These are phyloP conservation scores for Chlamydomonas sphaeroides DNA, from an alignment of 139 green algal species.

Conservation along the genomic window DNA sequence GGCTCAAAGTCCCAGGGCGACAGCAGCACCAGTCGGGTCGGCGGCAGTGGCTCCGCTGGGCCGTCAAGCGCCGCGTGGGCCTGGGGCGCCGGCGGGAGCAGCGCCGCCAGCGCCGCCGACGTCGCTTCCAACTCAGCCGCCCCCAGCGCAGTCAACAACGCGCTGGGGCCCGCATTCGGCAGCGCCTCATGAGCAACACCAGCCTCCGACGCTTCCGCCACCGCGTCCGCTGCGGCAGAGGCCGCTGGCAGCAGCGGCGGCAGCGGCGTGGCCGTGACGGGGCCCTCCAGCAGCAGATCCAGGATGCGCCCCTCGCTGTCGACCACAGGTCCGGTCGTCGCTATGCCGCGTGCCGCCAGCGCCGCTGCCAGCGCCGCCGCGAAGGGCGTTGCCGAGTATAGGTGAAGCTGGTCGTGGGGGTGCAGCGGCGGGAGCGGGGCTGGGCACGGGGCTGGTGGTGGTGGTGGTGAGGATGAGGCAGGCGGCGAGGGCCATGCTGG, in stretches of 20 bases:
- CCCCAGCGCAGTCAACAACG: too few species aligned
- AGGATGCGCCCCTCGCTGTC: background rate
- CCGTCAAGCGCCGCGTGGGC: too few species aligned
- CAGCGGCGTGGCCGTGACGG: too few species aligned
- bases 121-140: background rate
- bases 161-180: background rate
- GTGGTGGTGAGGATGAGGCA: too few species aligned
- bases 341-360: background rate
- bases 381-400: background rate
- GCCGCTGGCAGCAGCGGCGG: too few species aligned
- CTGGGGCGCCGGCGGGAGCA: too few species aligned
- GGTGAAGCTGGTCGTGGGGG: constrained; percentile 6
- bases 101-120: background rate
- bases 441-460: background rate
- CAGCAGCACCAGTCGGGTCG: background rate
- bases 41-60: background rate
- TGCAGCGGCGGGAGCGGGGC: background rate
- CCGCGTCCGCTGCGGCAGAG: too few species aligned
- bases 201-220: background rate
- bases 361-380: background rate
- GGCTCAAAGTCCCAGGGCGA: constrained; percentile 21
- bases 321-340: background rate
- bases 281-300: background rate
- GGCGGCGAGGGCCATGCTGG: too few species aligned
- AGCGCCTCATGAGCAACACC: background rate